These are phyloP conservation scores for Ophiostoma sp. DNA, from an alignment of 2,329 filamentous ascomycete genomes.

Conservation along the genomic window DNA sequence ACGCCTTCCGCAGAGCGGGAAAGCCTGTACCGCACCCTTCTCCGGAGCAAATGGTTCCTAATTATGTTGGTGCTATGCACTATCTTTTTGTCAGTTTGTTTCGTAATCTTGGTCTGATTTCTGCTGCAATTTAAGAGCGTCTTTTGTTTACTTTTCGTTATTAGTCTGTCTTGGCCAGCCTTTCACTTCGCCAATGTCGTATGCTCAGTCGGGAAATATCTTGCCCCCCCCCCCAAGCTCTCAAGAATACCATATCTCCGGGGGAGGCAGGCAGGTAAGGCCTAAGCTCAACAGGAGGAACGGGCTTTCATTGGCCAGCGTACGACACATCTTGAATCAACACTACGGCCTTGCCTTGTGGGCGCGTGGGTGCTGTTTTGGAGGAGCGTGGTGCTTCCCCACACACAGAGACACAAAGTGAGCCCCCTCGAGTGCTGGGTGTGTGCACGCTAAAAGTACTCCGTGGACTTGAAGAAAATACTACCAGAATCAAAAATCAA, in stretches of 20 bases:
- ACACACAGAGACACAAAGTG: background rate
- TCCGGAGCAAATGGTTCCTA: background rate
- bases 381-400: background rate
- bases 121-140: background rate
- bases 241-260: background rate
- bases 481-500: background rate
- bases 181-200: background rate
- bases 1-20: background rate
- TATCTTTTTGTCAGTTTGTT: background rate
- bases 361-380: background rate
- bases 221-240: background rate
- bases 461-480: background rate
- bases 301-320: background rate
- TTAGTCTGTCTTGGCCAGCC: background rate
- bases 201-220: background rate
- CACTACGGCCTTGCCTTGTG: background rate
- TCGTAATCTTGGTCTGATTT: background rate
- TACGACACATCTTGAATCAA: background rate
- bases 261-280: background rate
- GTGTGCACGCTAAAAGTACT: background rate
- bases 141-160: background rate
- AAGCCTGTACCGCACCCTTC: background rate
- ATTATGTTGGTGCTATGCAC: background rate
- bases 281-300: background rate
- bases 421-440: background rate